Base-by-base conservation (phyloP, 768 basidiomycete species). In the Dendrothele bispora region DNA sequence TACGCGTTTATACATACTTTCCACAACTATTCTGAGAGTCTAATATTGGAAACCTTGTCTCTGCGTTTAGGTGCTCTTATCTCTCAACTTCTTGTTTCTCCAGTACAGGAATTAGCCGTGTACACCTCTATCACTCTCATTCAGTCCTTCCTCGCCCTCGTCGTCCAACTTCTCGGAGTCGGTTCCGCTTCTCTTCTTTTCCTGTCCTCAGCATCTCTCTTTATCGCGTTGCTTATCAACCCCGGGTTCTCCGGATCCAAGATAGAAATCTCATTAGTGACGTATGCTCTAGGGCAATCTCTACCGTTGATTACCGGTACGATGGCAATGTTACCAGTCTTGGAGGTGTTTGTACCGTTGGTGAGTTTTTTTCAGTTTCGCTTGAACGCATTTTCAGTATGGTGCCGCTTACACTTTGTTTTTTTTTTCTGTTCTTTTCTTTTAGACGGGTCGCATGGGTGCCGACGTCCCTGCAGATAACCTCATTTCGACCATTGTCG, bases 281-380 rank as follows among this genome's bases (percentile, higher is more conserved):
- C 78, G 2, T 93, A 94, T 58, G 78, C 74, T 0, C 39, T 90
- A 18, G 88, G 75, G 0, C 77, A 80, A 65, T 48, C 70, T 10
- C 60, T 79, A 35, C 83, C 82, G 7, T 61, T 89, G 21, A 59
- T 82, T 8, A 70, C 77, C 0, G 84, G 87, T 18, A 65, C 76
- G 0, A 73, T 88, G 55, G 59, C 89, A 27, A 59, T 82, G 30
- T 62, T 78, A 34, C 74, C 82, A 5, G 80, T 87, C 3, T 56
- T 91, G 30, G 89, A 95, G 37, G 86, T 98, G 18, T 97, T 98
- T 58, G 91, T 95, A 0, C 95, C 95, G 6, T 66, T 97, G 58
- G 88, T 88, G 52, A 43, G 79, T 66, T 12, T 18, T 1, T 6
- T n/a, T 43, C 17, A n/a, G n/a, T n/a, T 11, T 5, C 39, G 35